phyloP scores from a whole-genome alignment of 2,329 filamentous ascomycete genomes.

The Scedosporium boydii region DNA sequence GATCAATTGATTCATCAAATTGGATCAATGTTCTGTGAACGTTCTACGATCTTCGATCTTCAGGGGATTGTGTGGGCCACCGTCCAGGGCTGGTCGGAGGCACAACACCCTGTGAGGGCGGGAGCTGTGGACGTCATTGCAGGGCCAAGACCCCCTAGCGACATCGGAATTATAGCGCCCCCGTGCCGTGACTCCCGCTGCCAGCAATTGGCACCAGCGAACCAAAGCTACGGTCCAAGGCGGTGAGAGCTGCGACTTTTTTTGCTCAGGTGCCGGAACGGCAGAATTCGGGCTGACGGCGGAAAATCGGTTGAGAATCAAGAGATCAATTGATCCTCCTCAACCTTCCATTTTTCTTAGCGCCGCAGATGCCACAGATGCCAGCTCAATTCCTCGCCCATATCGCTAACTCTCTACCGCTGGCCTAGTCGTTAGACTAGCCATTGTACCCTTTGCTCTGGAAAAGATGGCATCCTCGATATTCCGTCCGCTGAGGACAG shows the following conservation, averaged over 20 bases:
- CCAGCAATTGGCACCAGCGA: too few relatives aligned
- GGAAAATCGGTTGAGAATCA: neutral
- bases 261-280: neutral
- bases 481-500: constrained; percentile 3
- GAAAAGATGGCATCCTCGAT: constrained; percentile 1
- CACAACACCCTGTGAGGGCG: neutral
- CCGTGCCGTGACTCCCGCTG: too few relatives aligned
- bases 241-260: neutral
- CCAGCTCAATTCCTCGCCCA: neutral
- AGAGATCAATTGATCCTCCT: too few relatives aligned
- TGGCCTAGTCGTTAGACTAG: neutral
- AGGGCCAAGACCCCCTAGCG: neutral
- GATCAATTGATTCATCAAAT: constrained; percentile 21
- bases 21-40: too few relatives aligned
- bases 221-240: neutral
- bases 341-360: too few relatives aligned
- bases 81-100: neutral
- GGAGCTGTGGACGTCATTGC: neutral
- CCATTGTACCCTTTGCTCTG: neutral
- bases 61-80: neutral
- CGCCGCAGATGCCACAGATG: too few relatives aligned
- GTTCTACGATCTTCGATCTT: neutral
- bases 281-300: neutral
- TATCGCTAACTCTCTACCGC: neutral
- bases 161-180: neutral